phyloP scores from a whole-genome alignment of 768 basidiomycete genomes.

The Xerocomellus amylosporus region DNA sequence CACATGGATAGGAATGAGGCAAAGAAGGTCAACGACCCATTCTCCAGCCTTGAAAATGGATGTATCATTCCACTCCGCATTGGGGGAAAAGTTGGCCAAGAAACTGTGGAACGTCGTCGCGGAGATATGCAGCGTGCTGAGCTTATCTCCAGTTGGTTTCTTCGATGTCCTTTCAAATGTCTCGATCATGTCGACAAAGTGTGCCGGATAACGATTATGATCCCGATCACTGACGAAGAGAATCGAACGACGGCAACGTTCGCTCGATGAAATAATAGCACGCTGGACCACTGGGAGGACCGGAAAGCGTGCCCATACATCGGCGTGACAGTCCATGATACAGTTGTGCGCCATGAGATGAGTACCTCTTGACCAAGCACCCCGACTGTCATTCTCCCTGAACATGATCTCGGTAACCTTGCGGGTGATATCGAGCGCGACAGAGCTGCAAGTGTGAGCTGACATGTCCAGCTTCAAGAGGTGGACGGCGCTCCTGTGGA shows the following conservation, averaged over 20 bases:
- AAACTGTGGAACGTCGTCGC: constrained; percentile 30
- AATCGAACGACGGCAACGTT: constrained; percentile 35
- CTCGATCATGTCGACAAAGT: constrained; percentile 46
- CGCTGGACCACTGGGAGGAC: constrained; percentile 51
- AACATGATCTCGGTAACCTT: constrained; percentile 60
- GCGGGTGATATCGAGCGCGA: constrained; percentile 51
- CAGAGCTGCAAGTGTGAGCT: constrained; percentile 37
- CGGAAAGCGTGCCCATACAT: constrained; percentile 60
- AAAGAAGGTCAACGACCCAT: constrained; percentile 60
- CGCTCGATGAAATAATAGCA: constrained; percentile 37
- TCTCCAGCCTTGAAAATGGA: constrained; percentile 50
- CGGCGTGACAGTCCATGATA: constrained; percentile 51
- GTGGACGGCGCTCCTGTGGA: constrained; percentile 40
- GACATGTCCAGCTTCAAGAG: constrained; percentile 41
- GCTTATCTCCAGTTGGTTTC: constrained; percentile 48
- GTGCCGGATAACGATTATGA: constrained; percentile 34
- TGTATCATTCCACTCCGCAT: constrained; percentile 20
- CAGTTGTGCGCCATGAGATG: constrained; percentile 41
- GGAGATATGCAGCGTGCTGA: constrained; percentile 37
- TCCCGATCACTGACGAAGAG: constrained; percentile 43
- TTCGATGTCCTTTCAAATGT: constrained; percentile 47
- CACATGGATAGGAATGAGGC: constrained; percentile 63
- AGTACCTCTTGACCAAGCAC: constrained; percentile 14
- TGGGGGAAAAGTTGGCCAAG: not conserved
- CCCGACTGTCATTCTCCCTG: constrained; percentile 38